These are phyloP conservation scores for Microbotryum saponariae DNA, from an alignment of 1,284 basidiomycete species.

Conservation along the genomic window DNA sequence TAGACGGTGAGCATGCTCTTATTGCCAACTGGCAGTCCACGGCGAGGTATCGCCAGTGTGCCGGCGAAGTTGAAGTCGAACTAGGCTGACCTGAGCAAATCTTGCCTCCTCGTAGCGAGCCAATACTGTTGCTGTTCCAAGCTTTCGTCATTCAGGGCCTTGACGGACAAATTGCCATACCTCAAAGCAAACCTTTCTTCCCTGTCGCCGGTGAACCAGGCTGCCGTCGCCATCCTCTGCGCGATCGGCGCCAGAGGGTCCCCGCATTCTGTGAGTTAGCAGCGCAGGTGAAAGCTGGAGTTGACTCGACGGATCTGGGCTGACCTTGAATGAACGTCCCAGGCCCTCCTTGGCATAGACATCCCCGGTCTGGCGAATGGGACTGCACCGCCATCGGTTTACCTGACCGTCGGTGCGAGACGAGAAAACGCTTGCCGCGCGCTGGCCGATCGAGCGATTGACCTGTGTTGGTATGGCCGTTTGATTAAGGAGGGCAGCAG, in stretches of 20 bases:
- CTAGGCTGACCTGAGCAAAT: background rate
- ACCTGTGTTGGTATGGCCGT: conserved; percentile 15
- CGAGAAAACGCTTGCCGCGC: conserved; percentile 12
- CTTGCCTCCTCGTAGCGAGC: background rate
- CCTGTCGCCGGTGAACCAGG: conserved; percentile 10
- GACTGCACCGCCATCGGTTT: conserved; percentile 6
- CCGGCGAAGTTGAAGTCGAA: too few species aligned
- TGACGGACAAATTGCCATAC: conserved; percentile 4
- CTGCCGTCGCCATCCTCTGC: conserved; percentile 17
- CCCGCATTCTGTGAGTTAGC: background rate
- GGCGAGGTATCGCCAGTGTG: too few species aligned
- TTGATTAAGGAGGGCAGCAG: background rate
- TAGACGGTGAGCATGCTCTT: conserved; percentile 13
- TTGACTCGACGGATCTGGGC: background rate
- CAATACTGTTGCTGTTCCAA: conserved; percentile 16
- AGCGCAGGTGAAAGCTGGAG: too few species aligned
- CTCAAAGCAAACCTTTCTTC: conserved; percentile 10
- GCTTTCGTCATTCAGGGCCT: conserved; percentile 6
- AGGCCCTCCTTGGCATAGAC: conserved; percentile 17
- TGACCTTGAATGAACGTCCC: background rate
- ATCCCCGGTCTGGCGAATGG: conserved; percentile 5
- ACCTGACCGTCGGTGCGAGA: conserved; percentile 1
- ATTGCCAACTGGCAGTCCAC: too few species aligned
- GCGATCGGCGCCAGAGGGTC: conserved; percentile 13
- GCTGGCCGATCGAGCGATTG: conserved; percentile 9